Base-by-base conservation (phyloP, 805 yeast genomes). In the Saccharomycopsis amapae region DNA sequence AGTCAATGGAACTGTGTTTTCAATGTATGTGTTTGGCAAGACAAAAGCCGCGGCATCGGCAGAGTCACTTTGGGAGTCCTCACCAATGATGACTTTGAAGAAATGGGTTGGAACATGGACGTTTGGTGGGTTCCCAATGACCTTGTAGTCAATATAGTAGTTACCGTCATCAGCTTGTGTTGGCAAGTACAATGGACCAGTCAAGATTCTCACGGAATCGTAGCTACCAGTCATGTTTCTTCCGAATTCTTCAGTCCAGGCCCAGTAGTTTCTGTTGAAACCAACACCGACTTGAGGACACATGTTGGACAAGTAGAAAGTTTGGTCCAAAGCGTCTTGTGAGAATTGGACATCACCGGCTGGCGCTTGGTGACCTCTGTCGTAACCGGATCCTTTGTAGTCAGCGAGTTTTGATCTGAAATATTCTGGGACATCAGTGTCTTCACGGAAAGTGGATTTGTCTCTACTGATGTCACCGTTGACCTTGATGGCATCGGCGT, bases 131-230 rank as follows among this genome's bases (percentile, higher is more conserved):
- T 80, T 77, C 6, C 94, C 94, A 57, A 84, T 81, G 37, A 84
- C 79, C 60, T 84, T 90, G 62, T 83, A 85, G 7, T 71, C 67
- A 31, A 84, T 23, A 23, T 28, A 13, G 13, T 40, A 88, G 40
- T 79, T 66, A 60, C 63, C 81, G 59, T 83, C 81, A 2, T 73
- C 75, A 44, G 73, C 69, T 49, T 66, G 65, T 51, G 73, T 73
- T 12, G 93, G 93, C 42, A 84, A 69, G 57, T 76, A 84, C 44
- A 85, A 67, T 5, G 93, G 90, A 2, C 94, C 94, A 2, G 93
- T 84, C 62, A 85, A 76, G 38, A 84, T 67, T 45, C 93, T 67
- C 19, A 85, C 89, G 25, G 74, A 67, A 49, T 68, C 72, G 62
- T 81, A 84, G 43, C 65, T 64, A n/a, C 60, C 49, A 15, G 88